Evolutionary conservation across 192 early-diverging fungal genomes (phyloP).

Genomic region (Coemansia sp.): DNA sequence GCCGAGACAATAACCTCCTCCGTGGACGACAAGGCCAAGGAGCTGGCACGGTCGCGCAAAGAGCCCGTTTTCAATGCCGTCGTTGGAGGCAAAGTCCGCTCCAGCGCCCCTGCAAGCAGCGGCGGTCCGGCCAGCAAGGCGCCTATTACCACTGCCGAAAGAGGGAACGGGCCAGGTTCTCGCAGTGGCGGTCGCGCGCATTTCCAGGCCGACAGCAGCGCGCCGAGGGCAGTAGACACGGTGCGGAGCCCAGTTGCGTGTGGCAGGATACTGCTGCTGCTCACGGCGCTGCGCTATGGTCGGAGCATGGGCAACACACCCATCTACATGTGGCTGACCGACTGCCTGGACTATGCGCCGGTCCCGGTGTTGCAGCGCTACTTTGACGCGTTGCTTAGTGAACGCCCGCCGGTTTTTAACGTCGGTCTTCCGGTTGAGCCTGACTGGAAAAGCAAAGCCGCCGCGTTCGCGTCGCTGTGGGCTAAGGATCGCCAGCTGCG

Average conservation of each 20-base stretch:
- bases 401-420: conserved; percentile 22
- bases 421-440: conserved; percentile 33
- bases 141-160: conserved; percentile 21
- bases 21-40: conserved; percentile 1
- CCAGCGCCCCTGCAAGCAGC: not conserved
- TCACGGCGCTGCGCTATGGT: conserved; percentile 42
- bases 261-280: conserved; percentile 31
- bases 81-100: conserved; percentile 41
- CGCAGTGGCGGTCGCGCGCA: not conserved
- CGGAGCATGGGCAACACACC: conserved; percentile 43
- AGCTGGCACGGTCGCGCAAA: conserved; percentile 12
- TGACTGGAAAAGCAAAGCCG: conserved; percentile 32
- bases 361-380: conserved; percentile 13
- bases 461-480: conserved; percentile 25
- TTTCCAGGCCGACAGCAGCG: not conserved
- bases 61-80: conserved; percentile 46
- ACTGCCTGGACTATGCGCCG: conserved; percentile 37
- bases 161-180: not conserved
- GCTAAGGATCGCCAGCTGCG: conserved; percentile 14
- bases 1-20: not conserved
- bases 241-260: conserved; percentile 31
- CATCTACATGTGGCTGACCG: conserved; percentile 50
- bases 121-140: not conserved
- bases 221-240: not conserved
- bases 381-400: conserved; percentile 18